Evolutionary conservation across 2,329 filamentous ascomycete genomes (phyloP), one percentile per base, ranked within the genome.

Genomic region (Gnomoniopsis sp.): DNA sequence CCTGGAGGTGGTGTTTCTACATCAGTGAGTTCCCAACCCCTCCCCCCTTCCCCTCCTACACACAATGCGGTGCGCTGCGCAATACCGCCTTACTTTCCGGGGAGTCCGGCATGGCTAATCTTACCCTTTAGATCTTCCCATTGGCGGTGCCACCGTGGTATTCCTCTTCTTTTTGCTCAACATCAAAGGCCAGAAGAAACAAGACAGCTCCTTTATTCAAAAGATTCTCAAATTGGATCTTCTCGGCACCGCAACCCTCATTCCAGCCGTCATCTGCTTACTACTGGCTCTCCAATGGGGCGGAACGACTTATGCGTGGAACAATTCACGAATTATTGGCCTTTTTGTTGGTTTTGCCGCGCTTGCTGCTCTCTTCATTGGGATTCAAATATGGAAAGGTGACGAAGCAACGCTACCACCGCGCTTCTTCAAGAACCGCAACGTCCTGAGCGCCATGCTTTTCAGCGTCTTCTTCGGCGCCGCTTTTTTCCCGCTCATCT

Each of bases 201-300:
- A 51, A 8, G 23, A 33, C 64, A 70, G 38, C 59, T 65, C 74
- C 26, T 65, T 77, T 50, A 15, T 70, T 23, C 57, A 67, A 36
- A 74, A 78, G 14, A 51, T 83, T 33, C 66, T 72, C 49, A 73
- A 77, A 61, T 71, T 85, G 49, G 83, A 85, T 64, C 67, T 81
- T 11, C 48, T 75, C 11, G 82, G 83, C 30, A 76, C 77, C 2
- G 67, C 68, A n/a, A 69, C 82, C 59, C 76, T 84, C 65, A 74
- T 83, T 30, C 79, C 82, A 1, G 75, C 77, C 41, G 74, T 84
- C 49, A 68, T 84, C 61, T 80, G 77, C 63, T 72, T 85, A 14
- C 70, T 86, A 10, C 73, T 86, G 3, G 82, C 81, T 8, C 71
- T 86, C 41, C 78, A 85, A 64, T 85, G 80, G 78, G 83, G 82